Conservation (phyloP, 768 basidiomycete species). For the Pleurotus djamor region DNA sequence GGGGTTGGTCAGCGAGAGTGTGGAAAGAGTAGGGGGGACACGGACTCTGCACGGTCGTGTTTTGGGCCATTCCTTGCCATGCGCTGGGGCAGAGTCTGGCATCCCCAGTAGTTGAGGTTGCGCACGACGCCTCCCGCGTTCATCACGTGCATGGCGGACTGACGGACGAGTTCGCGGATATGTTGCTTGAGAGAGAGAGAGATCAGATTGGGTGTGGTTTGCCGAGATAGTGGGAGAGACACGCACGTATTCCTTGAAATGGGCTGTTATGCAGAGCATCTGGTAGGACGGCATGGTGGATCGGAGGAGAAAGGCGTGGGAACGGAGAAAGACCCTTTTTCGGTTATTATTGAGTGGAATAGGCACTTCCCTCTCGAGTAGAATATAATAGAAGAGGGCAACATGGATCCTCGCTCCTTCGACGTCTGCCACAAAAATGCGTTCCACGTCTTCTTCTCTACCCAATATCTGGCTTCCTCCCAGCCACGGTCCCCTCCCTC, state of each 20-base stretch:
- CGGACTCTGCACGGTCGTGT: slow-evolving; percentile 75
- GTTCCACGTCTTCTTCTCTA: too few relatives aligned
- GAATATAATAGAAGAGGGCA: too few relatives aligned
- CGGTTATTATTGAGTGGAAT: neutral
- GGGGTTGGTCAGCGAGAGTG: neutral
- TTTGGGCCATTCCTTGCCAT: slow-evolving; percentile 63
- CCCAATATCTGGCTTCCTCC: too few relatives aligned
- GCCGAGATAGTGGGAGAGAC: neutral
- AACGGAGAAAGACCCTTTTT: neutral
- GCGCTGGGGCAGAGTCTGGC: slow-evolving; percentile 66
- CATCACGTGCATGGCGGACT: slow-evolving; percentile 71
- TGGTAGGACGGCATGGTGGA: slow-evolving; percentile 83
- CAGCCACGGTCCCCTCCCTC: too few relatives aligned
- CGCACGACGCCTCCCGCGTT: slow-evolving; percentile 80
- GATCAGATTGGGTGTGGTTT: neutral
- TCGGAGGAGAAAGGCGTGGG: neutral
- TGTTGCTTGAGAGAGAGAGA: slow-evolving; percentile 46
- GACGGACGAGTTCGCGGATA: slow-evolving; percentile 72
- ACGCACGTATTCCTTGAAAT: slow-evolving; percentile 72
- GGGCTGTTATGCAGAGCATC: slow-evolving; percentile 79
- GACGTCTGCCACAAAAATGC: too few relatives aligned
- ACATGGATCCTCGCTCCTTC: too few relatives aligned
- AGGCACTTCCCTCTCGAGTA: too few relatives aligned
- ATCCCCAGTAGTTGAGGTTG: slow-evolving; percentile 74
- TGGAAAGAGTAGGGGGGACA: slow-evolving; percentile 17